Evolutionary conservation across 805 yeast species (phyloP).

Genomic region (Jamesozyma piceae): DNA sequence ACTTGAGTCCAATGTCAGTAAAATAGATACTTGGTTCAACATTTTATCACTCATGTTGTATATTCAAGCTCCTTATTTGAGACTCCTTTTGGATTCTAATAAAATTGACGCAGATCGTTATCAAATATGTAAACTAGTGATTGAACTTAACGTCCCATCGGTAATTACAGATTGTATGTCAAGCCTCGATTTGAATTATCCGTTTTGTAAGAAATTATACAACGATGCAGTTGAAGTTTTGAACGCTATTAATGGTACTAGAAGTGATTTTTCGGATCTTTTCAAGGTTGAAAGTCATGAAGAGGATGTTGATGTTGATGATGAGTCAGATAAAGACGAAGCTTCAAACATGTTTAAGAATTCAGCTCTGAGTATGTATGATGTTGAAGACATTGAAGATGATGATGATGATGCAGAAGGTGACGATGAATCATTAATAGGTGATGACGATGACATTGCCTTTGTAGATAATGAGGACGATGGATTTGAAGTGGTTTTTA

Average conservation of each 20-base stretch:
- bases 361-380: conserved; percentile 91
- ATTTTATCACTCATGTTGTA: conserved; percentile 23
- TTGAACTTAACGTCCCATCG: conserved; percentile 56
- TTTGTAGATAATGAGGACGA: conserved; percentile 32
- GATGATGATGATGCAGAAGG: conserved; percentile 57
- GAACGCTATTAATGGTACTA: conserved; percentile 45
- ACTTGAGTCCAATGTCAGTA: conserved; percentile 21
- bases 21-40: conserved; percentile 27
- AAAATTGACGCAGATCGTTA: conserved; percentile 52
- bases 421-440: conserved; percentile 41
- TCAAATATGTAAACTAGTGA: conserved; percentile 52
- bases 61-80: conserved; percentile 25
- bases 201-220: conserved; percentile 52
- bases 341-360: conserved; percentile 77
- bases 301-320: conserved; percentile 45
- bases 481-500: conserved; percentile 28
- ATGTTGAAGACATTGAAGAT: conserved; percentile 61
- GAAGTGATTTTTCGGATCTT: conserved; percentile 45
- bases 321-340: conserved; percentile 56
- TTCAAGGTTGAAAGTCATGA: conserved; percentile 55
- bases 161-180: conserved; percentile 53
- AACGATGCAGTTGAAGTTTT: conserved; percentile 52
- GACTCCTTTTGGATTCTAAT: conserved; percentile 38
- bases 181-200: conserved; percentile 64
- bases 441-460: conserved; percentile 34